A percentile compares a stretch with the other conserved stretches of the same genome.
phyloP scores from a whole-genome alignment of 1,284 basidiomycete genomes.

The Sutorius eximius region DNA sequence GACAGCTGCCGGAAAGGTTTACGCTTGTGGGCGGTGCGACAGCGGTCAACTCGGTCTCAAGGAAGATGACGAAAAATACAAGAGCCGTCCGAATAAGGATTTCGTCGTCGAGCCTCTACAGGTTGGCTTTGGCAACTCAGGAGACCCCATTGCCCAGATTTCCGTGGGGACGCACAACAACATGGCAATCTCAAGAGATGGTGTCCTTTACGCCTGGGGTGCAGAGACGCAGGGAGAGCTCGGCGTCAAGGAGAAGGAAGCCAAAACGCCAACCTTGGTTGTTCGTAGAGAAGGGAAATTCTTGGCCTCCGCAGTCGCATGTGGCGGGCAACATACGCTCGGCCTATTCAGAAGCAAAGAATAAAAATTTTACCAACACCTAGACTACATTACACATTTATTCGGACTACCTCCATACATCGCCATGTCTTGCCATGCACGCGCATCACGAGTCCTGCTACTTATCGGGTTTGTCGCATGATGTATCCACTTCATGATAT shows the following conservation, averaged over 20 bases:
- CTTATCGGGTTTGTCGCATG: constrained; percentile 29
- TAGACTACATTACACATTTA: constrained; percentile 21
- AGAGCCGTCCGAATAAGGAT: constrained; percentile 51
- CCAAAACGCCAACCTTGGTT: constrained; percentile 58
- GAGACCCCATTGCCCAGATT: constrained; percentile 74
- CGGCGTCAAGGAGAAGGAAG: constrained; percentile 60
- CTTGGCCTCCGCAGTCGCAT: constrained; percentile 58
- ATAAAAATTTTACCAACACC: constrained; percentile 13
- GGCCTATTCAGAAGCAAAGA: constrained; percentile 65
- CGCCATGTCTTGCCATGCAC: constrained; percentile 4
- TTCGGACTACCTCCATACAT: constrained; percentile 22
- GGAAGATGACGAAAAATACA: constrained; percentile 57
- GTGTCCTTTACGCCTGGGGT: constrained; percentile 86
- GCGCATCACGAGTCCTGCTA: constrained; percentile 15
- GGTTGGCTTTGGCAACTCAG: constrained; percentile 61
- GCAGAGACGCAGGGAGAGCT: constrained; percentile 74
- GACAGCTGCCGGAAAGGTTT: constrained; percentile 81
- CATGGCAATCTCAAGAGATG: constrained; percentile 75
- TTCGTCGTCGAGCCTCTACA: constrained; percentile 63
- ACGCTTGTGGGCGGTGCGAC: constrained; percentile 78
- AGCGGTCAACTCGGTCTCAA: constrained; percentile 76
- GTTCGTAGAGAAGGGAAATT: constrained; percentile 70
- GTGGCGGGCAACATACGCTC: constrained; percentile 72
- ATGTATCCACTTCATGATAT: constrained; percentile 22
- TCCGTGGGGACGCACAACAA: constrained; percentile 81